phyloP scores from a whole-genome alignment of 73 alveolate genomes.

The Blepharisma japonicum region DNA sequence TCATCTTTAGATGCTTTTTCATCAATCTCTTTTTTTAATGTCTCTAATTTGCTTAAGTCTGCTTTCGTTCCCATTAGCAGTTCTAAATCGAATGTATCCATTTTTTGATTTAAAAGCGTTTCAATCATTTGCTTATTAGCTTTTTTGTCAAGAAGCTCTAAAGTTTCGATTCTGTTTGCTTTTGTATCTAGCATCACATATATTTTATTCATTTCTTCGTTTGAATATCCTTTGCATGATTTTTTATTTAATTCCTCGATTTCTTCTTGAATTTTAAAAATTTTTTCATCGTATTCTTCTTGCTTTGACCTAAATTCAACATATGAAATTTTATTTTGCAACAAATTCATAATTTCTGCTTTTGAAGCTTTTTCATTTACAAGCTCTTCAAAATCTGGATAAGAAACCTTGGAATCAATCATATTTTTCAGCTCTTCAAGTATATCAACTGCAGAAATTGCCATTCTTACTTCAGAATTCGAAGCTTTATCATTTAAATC shows the following conservation, averaged over 20 bases:
- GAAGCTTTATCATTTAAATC: slow-evolving; percentile 81
- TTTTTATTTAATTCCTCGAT: too few relatives aligned
- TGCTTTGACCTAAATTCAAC: slow-evolving; percentile 67
- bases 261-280: neutral
- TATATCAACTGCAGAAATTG: slow-evolving; percentile 35
- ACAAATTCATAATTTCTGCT: slow-evolving; percentile 64
- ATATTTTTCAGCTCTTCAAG: slow-evolving; percentile 85
- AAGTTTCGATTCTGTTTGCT: slow-evolving; percentile 50
- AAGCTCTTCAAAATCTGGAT: slow-evolving; percentile 74
- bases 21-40: neutral
- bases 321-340: slow-evolving; percentile 57
- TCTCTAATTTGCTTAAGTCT: neutral
- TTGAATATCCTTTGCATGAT: neutral
- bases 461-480: slow-evolving; percentile 66
- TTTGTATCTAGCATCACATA: neutral
- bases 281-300: slow-evolving; percentile 58
- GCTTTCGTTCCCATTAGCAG: too few relatives aligned
- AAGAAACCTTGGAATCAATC: slow-evolving; percentile 82
- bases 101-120: neutral
- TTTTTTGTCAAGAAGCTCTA: slow-evolving; percentile 73
- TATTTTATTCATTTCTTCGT: neutral
- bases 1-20: slow-evolving; percentile 9
- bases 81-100: too few relatives aligned
- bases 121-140: slow-evolving; percentile 88
- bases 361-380: slow-evolving; percentile 85